A percentile compares a stretch with the other conserved stretches of the same genome.
Conservation (phyloP, 2,329 filamentous ascomycete species). For the Fusarium ramigenum region DNA sequence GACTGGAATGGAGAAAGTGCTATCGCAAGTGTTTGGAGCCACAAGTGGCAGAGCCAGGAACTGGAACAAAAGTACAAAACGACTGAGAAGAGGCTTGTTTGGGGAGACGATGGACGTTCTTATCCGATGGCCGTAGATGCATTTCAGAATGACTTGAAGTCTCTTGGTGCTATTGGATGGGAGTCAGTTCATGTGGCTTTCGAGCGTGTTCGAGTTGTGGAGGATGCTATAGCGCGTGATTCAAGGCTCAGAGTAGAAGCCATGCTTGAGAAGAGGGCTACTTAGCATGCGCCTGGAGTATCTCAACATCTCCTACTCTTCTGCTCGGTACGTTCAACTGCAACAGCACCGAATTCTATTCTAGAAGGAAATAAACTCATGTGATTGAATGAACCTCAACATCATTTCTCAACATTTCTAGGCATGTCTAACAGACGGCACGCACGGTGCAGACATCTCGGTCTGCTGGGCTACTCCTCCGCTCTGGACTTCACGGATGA, state of each 20-base stretch:
- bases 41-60: neutral
- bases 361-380: too few species aligned
- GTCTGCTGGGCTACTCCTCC: too few species aligned
- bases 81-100: neutral
- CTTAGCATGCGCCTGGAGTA: neutral
- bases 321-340: neutral
- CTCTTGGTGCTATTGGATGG: neutral
- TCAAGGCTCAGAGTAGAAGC: neutral
- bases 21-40: neutral
- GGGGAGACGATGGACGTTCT: neutral
- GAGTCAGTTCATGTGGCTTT: neutral
- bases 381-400: too few species aligned
- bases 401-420: too few species aligned
- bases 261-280: neutral
- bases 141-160: neutral
- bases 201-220: neutral
- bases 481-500: too few species aligned
- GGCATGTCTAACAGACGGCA: too few species aligned
- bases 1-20: neutral
- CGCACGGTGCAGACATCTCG: too few species aligned
- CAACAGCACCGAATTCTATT: too few species aligned
- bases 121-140: neutral
- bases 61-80: neutral
- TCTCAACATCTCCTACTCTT: neutral
- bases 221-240: neutral